Evolutionary conservation across 2,329 filamentous ascomycete species (phyloP).

Genomic region (Claviceps africana): DNA sequence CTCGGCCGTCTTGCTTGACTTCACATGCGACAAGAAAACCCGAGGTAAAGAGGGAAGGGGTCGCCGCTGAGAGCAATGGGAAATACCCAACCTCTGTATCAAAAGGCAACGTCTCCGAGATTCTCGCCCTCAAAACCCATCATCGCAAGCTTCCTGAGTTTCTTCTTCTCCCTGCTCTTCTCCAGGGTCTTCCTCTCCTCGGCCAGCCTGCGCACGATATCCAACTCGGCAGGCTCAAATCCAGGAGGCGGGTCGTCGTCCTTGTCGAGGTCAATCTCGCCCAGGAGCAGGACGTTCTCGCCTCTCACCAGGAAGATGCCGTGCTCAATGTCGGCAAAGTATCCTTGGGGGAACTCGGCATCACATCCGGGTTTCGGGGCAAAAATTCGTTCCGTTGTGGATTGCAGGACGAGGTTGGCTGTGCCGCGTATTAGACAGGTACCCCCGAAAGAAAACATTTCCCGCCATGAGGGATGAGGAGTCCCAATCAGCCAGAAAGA

Average conservation of each 20-base stretch:
- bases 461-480: background rate
- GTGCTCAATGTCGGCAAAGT: slow-evolving; percentile 74
- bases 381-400: slow-evolving; percentile 81
- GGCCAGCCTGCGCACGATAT: slow-evolving; percentile 57
- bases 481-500: background rate
- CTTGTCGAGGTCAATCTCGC: slow-evolving; percentile 92
- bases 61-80: too few species aligned
- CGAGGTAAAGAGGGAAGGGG: background rate
- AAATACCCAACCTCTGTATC: background rate
- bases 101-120: slow-evolving; percentile 59
- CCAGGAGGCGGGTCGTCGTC: slow-evolving; percentile 77
- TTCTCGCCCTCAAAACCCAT: slow-evolving; percentile 85
- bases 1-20: background rate
- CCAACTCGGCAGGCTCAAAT: slow-evolving; percentile 50
- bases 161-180: slow-evolving; percentile 59
- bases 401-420: slow-evolving; percentile 93
- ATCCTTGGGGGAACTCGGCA: slow-evolving; percentile 21
- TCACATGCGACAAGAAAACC: too few species aligned
- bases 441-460: background rate
- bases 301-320: slow-evolving; percentile 87
- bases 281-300: slow-evolving; percentile 91
- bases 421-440: background rate
- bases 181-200: slow-evolving; percentile 56
- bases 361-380: slow-evolving; percentile 33
- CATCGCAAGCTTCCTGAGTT: slow-evolving; percentile 55